Conservation (phyloP, 345 rosid species). For the Sonneratia alba region DNA sequence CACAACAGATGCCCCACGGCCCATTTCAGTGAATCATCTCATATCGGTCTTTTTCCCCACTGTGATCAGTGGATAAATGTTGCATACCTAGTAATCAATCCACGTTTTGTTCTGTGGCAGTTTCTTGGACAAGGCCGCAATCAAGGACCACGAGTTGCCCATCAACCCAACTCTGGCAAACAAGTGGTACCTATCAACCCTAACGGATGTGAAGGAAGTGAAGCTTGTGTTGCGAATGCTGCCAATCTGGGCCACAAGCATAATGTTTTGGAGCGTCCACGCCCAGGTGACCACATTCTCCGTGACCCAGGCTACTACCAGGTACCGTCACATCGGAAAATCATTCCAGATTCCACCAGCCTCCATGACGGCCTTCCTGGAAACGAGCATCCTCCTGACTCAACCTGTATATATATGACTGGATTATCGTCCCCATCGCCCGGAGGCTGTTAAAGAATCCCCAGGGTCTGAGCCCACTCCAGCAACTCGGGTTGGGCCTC, state of each 20-base stretch:
- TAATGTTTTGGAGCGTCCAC: conserved; percentile 90
- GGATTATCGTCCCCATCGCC: too few relatives aligned
- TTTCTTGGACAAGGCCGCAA: conserved; percentile 80
- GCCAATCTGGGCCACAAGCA: conserved; percentile 85
- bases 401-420: too few relatives aligned
- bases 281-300: conserved; percentile 92
- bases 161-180: conserved; percentile 16
- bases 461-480: too few relatives aligned
- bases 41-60: too few relatives aligned
- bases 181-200: conserved; percentile 74
- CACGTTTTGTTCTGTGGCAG: conserved; percentile 25
- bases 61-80: too few relatives aligned
- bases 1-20: too few relatives aligned
- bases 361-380: conserved; percentile 61
- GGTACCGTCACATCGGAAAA: conserved; percentile 77
- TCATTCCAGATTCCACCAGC: conserved; percentile 74
- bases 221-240: conserved; percentile 77
- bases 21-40: too few relatives aligned
- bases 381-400: too few relatives aligned
- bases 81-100: not conserved
- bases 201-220: conserved; percentile 92
- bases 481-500: too few relatives aligned
- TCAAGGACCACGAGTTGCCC: conserved; percentile 29
- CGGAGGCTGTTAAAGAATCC: too few relatives aligned
- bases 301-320: conserved; percentile 78